Conservation (phyloP, 164 flowering plant species). For the Vitis vinifera region DNA sequence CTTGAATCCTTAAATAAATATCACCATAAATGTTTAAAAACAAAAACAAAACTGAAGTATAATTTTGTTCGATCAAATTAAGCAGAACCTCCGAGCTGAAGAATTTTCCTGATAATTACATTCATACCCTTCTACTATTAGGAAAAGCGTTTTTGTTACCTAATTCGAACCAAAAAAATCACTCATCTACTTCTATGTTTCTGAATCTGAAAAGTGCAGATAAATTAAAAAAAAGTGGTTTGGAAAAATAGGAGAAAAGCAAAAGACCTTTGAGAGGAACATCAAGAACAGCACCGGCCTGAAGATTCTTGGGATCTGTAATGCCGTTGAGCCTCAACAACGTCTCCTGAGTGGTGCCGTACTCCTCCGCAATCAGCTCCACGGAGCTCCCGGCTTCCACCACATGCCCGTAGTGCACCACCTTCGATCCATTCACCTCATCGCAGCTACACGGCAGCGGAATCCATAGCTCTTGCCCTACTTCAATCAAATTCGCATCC, state of each 20-base stretch:
- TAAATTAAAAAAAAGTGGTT: background rate
- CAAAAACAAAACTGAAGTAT: no score
- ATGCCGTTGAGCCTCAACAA: slow-evolving; percentile 46
- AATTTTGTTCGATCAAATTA: no score
- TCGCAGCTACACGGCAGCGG: slow-evolving; percentile 92
- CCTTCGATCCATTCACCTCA: slow-evolving; percentile 39
- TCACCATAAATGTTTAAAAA: no score
- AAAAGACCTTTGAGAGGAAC: slow-evolving; percentile 66
- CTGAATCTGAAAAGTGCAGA: background rate
- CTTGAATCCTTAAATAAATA: no score
- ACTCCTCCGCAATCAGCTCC: slow-evolving; percentile 47
- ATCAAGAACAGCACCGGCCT: slow-evolving; percentile 58
- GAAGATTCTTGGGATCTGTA: slow-evolving; percentile 27
- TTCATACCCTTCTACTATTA: no score
- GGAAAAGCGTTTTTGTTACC: no score
- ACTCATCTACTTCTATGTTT: no score
- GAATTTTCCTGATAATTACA: no score
- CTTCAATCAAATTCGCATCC: slow-evolving; percentile 24
- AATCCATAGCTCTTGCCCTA: slow-evolving; percentile 44
- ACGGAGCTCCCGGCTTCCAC: slow-evolving; percentile 48
- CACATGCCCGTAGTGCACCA: slow-evolving; percentile 67
- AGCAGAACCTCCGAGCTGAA: no score
- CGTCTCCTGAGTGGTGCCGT: slow-evolving; percentile 33
- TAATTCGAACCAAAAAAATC: no score
- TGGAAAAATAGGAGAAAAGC: background rate